Evolutionary conservation across 768 basidiomycete species (phyloP).

Genomic region (Mycena galopus): DNA sequence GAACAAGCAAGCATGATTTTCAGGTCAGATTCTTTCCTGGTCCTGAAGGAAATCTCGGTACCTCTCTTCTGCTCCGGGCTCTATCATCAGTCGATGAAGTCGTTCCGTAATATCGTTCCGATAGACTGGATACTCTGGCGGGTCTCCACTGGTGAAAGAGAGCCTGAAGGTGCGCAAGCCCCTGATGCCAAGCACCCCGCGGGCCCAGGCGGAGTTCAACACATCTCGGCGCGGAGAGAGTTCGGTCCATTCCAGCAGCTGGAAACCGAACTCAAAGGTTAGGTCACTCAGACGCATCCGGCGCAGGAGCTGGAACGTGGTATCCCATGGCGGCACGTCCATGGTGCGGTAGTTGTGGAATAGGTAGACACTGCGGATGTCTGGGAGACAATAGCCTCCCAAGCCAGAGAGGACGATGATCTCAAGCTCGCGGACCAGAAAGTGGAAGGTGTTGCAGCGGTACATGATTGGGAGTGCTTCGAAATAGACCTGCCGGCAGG

Average conservation of each 20-base stretch:
- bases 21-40: background rate
- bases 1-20: background rate
- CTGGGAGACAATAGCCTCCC: constrained; percentile 4
- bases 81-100: constrained; percentile 1
- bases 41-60: too few species aligned
- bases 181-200: background rate
- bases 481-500: constrained; percentile 25
- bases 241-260: background rate
- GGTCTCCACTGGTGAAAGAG: background rate
- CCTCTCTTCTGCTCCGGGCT: constrained; percentile 9
- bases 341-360: background rate
- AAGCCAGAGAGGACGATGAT: background rate
- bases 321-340: background rate
- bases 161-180: constrained; percentile 1
- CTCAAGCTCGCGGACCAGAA: background rate
- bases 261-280: background rate
- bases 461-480: constrained; percentile 17
- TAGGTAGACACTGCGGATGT: constrained; percentile 12
- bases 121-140: background rate
- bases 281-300: background rate
- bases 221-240: background rate
- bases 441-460: constrained; percentile 14
- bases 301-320: background rate
- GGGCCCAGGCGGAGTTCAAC: background rate
- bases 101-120: background rate